Conservation (phyloP, 2,329 filamentous ascomycete species). For the Aureobasidium sp. region DNA sequence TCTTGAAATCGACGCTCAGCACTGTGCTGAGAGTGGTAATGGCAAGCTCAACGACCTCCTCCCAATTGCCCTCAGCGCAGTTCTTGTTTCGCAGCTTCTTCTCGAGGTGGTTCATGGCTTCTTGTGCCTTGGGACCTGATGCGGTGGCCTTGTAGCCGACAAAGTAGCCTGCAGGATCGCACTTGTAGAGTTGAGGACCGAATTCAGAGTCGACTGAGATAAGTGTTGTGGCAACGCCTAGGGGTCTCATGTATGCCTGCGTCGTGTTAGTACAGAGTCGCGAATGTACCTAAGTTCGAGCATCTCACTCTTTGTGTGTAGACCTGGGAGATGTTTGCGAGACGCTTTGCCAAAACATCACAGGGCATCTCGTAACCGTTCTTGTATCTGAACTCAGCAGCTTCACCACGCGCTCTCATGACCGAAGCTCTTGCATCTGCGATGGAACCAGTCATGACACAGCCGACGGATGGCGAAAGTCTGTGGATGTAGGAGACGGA, state of each 20-base stretch:
- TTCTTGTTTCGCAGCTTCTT: constrained; percentile 99
- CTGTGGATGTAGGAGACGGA: constrained; percentile 98
- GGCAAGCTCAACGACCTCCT: constrained; percentile 94
- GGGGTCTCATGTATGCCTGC: constrained; percentile 93
- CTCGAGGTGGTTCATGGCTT: constrained; percentile 96
- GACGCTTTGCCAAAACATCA: constrained; percentile 88
- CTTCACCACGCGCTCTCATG: constrained; percentile 87
- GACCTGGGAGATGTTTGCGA: constrained; percentile 98
- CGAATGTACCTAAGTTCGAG: neutral
- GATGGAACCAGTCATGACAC: constrained; percentile 97
- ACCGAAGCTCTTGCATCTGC: constrained; percentile 92
- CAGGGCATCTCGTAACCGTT: constrained; percentile 99
- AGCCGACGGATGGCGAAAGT: constrained; percentile 91
- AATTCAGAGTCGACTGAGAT: constrained; percentile 89
- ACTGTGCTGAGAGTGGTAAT: constrained; percentile 95
- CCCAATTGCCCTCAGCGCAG: constrained; percentile 82
- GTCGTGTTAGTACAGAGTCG: constrained; percentile 10
- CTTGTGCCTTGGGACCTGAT: constrained; percentile 95
- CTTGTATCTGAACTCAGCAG: constrained; percentile 97
- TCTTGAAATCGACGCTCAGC: constrained; percentile 98
- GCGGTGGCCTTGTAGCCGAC: constrained; percentile 98
- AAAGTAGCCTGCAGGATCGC: constrained; percentile 95
- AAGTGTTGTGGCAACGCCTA: constrained; percentile 90
- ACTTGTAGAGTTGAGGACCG: constrained; percentile 95
- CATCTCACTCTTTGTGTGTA: constrained; percentile 84